Conservation (phyloP, 192 early-diverging fungal genomes). For the Mortierella claussenii region DNA sequence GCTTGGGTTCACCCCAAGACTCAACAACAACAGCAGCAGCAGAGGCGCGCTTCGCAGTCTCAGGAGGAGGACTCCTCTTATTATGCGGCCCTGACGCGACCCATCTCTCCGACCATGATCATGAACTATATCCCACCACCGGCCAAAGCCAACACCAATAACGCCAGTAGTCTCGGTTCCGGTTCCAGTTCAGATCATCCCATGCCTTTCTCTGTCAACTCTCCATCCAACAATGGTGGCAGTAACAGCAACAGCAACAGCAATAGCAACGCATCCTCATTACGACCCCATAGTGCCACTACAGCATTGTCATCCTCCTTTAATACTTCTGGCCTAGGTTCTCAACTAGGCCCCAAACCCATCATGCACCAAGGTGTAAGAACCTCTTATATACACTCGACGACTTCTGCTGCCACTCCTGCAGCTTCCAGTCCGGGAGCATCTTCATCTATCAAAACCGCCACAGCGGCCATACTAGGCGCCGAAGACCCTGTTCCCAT, state of each 20-base stretch:
- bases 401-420: not conserved
- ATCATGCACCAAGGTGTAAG: constrained; percentile 11
- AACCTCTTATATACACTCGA: constrained; percentile 15
- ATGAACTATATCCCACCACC: constrained; percentile 49
- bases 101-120: constrained; percentile 40
- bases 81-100: constrained; percentile 40
- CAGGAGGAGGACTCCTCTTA: constrained; percentile 21
- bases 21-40: constrained; percentile 7
- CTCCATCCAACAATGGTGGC: not conserved
- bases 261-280: constrained; percentile 6
- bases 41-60: not conserved
- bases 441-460: too few species aligned
- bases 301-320: constrained; percentile 36
- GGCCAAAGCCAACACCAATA: not conserved
- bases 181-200: not conserved
- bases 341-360: constrained; percentile 9
- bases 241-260: constrained; percentile 1
- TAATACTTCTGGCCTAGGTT: constrained; percentile 15
- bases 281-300: constrained; percentile 29
- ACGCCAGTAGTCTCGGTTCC: not conserved
- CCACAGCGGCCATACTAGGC: not conserved
- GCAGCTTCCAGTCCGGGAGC: not conserved
- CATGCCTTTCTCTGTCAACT: not conserved
- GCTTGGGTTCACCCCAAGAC: not conserved
- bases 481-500: constrained; percentile 12